Evolutionary conservation across 805 yeast species (phyloP).

Genomic region (Starmerella roubikii): DNA sequence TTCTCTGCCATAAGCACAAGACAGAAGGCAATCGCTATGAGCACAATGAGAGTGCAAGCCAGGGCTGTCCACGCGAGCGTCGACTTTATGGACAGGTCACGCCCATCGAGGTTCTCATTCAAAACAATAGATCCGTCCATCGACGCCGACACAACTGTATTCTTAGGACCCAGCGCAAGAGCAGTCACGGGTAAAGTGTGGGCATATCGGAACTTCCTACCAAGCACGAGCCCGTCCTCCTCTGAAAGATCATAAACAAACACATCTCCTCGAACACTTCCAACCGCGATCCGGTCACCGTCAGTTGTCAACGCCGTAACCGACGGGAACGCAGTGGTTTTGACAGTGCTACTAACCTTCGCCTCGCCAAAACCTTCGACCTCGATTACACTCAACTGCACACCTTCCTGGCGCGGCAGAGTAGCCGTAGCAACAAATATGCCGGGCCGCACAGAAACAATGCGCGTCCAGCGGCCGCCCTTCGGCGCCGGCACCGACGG

Average conservation of each 20-base stretch:
- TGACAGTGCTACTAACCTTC: not conserved
- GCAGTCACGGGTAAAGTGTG: constrained; percentile 20
- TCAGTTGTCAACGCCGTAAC: constrained; percentile 16
- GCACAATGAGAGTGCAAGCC: constrained; percentile 10
- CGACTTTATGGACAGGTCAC: not conserved
- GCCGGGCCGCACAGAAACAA: constrained; percentile 6
- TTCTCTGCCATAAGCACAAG: too few species aligned
- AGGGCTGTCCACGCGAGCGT: constrained; percentile 14
- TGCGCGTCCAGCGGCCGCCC: constrained; percentile 12
- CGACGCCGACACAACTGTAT: constrained; percentile 16
- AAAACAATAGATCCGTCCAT: constrained; percentile 17
- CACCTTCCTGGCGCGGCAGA: constrained; percentile 5
- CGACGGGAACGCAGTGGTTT: constrained; percentile 10
- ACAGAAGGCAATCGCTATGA: too few species aligned
- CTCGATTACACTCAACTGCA: constrained; percentile 7
- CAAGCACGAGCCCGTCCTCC: constrained; percentile 2
- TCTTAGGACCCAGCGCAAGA: constrained; percentile 12
- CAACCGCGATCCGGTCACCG: constrained; percentile 15
- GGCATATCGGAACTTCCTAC: constrained; percentile 2
- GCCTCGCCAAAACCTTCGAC: constrained; percentile 5
- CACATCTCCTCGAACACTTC: constrained; percentile 18
- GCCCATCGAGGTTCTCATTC: constrained; percentile 2
- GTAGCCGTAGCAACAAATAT: constrained; percentile 13
- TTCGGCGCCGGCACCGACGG: constrained; percentile 1
- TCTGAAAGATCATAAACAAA: constrained; percentile 4